These are phyloP conservation scores for Penicillium sp. DNA, from an alignment of 2,329 filamentous ascomycete genomes.

Conservation along the genomic window DNA sequence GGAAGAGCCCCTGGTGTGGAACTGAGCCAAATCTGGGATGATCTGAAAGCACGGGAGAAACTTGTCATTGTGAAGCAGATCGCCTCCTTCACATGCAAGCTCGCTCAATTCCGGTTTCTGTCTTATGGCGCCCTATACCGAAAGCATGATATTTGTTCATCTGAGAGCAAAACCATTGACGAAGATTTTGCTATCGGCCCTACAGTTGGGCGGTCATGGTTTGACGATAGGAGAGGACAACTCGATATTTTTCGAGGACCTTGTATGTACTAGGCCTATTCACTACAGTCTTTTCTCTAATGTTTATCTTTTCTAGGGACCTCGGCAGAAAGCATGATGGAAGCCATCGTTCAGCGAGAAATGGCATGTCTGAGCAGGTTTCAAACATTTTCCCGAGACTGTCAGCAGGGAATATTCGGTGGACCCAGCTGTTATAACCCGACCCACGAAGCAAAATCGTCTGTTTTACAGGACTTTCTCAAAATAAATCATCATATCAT, in stretches of 20 bases:
- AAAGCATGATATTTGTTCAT: constrained; percentile 6
- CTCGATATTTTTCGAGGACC: constrained; percentile 11
- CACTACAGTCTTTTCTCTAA: background rate
- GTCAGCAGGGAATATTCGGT: constrained; percentile 17
- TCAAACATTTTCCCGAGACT: constrained; percentile 7
- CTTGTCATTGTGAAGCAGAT: constrained; percentile 13
- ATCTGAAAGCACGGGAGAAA: constrained; percentile 11
- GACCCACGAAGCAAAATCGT: constrained; percentile 21
- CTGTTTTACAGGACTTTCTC: constrained; percentile 24
- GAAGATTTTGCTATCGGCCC: constrained; percentile 9
- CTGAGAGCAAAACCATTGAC: constrained; percentile 8
- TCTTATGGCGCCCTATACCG: constrained; percentile 11
- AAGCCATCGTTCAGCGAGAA: constrained; percentile 13
- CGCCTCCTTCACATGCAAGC: constrained; percentile 6
- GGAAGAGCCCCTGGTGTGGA: constrained; percentile 1
- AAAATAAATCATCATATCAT: constrained; percentile 23
- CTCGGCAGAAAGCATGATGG: constrained; percentile 7
- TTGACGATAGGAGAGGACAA: constrained; percentile 13
- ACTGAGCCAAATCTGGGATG: constrained; percentile 8
- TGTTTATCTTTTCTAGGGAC: constrained; percentile 4
- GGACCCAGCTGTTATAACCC: constrained; percentile 24
- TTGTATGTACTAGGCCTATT: constrained; percentile 4
- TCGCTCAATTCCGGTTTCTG: constrained; percentile 8
- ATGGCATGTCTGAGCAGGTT: constrained; percentile 12
- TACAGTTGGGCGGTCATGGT: constrained; percentile 13